Evolutionary conservation across 352 stramenopile species (phyloP).

Genomic region (Pilasporangium apinafurcum): DNA sequence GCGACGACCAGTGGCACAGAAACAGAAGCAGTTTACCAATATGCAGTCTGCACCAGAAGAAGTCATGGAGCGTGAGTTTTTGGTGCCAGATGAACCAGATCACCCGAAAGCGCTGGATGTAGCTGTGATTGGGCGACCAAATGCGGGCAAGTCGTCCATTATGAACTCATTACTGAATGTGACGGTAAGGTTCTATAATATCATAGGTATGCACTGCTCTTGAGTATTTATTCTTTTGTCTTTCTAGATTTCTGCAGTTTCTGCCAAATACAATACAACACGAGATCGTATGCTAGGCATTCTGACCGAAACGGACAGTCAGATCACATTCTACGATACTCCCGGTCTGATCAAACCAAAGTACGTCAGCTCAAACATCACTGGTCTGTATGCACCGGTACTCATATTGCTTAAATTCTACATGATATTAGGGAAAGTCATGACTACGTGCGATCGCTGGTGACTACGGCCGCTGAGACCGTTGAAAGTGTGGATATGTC

Average conservation of each 20-base stretch:
- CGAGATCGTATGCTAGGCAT: conserved; percentile 75
- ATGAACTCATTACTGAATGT: conserved; percentile 75
- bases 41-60: conserved; percentile 50
- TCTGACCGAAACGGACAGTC: conserved; percentile 59
- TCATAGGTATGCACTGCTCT: no score
- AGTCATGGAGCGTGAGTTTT: conserved; percentile 62
- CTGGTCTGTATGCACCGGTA: background rate
- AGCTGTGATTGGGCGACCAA: conserved; percentile 80
- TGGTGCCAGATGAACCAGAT: conserved; percentile 66
- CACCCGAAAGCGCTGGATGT: conserved; percentile 64
- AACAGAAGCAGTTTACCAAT: conserved; percentile 71
- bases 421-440: conserved; percentile 54
- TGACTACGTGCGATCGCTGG: conserved; percentile 74
- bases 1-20: conserved; percentile 31
- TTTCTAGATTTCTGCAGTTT: conserved; percentile 71
- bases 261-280: conserved; percentile 87
- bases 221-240: background rate
- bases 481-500: conserved; percentile 80
- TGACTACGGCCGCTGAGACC: conserved; percentile 71
- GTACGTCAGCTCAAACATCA: conserved; percentile 9
- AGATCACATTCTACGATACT: conserved; percentile 85
- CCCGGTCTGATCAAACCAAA: conserved; percentile 85
- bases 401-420: background rate
- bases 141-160: conserved; percentile 84
- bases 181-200: no score